Conservation (phyloP, 805 yeast genomes). For the Starmerella roubikii region DNA sequence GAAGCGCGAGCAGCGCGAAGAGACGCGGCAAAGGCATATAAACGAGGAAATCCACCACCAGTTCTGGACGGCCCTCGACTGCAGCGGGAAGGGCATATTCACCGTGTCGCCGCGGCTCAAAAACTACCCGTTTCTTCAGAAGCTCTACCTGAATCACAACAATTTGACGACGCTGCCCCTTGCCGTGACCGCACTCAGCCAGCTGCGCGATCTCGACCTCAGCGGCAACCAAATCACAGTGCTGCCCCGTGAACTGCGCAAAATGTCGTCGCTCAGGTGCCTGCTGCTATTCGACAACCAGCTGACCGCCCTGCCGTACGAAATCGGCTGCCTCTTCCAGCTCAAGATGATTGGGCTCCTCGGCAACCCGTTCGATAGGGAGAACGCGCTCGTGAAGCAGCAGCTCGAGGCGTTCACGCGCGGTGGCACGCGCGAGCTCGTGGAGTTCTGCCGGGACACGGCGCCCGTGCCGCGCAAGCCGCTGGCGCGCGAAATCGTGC, state of each 20-base stretch:
- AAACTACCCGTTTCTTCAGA: slow-evolving; percentile 70
- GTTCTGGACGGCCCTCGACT: slow-evolving; percentile 87
- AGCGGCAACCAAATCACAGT: slow-evolving; percentile 59
- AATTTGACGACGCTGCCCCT: slow-evolving; percentile 55
- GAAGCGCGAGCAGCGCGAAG: slow-evolving; percentile 28
- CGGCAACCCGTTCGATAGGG: slow-evolving; percentile 57
- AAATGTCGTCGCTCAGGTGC: slow-evolving; percentile 64
- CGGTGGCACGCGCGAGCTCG: slow-evolving; percentile 72
- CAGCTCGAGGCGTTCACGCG: slow-evolving; percentile 44
- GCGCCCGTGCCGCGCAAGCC: slow-evolving; percentile 56
- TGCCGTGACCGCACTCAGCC: slow-evolving; percentile 50
- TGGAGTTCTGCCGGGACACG: slow-evolving; percentile 67
- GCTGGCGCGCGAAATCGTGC: slow-evolving; percentile 70
- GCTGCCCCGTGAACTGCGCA: slow-evolving; percentile 77
- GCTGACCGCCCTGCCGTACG: slow-evolving; percentile 60
- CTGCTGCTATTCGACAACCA: slow-evolving; percentile 81
- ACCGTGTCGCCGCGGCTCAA: slow-evolving; percentile 60
- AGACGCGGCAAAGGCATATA: slow-evolving; percentile 29
- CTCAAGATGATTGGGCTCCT: slow-evolving; percentile 82
- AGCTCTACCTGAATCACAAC: slow-evolving; percentile 78
- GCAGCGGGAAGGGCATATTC: slow-evolving; percentile 76
- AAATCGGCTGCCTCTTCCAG: slow-evolving; percentile 73
- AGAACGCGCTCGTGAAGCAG: too few species aligned
- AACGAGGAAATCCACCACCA: slow-evolving; percentile 41
- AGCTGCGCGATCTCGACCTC: slow-evolving; percentile 70